A percentile compares a stretch with the other conserved stretches of the same genome.
Evolutionary conservation across 2,329 filamentous ascomycete genomes (phyloP).

Genomic region (Tympanopsis confertula): DNA sequence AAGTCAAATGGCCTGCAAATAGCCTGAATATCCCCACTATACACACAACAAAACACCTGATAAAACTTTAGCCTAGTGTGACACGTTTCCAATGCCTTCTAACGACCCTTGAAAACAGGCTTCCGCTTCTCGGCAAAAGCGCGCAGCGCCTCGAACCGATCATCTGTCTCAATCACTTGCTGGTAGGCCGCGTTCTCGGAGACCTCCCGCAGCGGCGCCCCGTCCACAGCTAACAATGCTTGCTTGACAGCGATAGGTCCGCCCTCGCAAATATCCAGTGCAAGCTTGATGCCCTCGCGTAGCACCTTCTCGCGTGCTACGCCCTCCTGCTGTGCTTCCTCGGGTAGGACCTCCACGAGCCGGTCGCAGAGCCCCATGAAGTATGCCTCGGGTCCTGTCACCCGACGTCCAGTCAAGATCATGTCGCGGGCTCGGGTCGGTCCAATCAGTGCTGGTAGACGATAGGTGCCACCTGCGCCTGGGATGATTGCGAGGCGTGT

Average conservation of each 20-base stretch:
- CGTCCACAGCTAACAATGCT: slow-evolving; percentile 61
- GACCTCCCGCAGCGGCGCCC: slow-evolving; percentile 53
- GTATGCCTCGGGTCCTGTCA: slow-evolving; percentile 75
- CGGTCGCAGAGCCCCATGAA: slow-evolving; percentile 82
- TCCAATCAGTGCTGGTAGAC: slow-evolving; percentile 74
- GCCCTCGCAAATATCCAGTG: slow-evolving; percentile 77
- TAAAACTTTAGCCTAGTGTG: too few species aligned
- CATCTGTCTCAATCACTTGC: slow-evolving; percentile 70
- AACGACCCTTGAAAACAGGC: slow-evolving; percentile 44
- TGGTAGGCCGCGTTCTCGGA: slow-evolving; percentile 84
- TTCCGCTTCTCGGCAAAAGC: slow-evolving; percentile 65
- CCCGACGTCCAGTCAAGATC: slow-evolving; percentile 78
- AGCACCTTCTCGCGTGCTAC: slow-evolving; percentile 58
- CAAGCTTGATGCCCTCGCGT: slow-evolving; percentile 66
- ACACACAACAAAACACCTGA: too few species aligned
- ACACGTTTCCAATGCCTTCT: too few species aligned
- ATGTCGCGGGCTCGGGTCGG: slow-evolving; percentile 73
- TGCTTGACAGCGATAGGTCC: slow-evolving; percentile 74
- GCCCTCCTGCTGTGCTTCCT: slow-evolving; percentile 30
- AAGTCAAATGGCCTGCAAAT: too few species aligned
- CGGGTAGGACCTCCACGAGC: slow-evolving; percentile 66
- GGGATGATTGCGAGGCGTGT: slow-evolving; percentile 89
- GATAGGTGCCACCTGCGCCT: slow-evolving; percentile 83
- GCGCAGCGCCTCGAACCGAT: slow-evolving; percentile 74
- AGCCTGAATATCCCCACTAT: too few species aligned